Base-by-base conservation (phyloP, 306 rosid species). In the Cicer chorassanicum region DNA sequence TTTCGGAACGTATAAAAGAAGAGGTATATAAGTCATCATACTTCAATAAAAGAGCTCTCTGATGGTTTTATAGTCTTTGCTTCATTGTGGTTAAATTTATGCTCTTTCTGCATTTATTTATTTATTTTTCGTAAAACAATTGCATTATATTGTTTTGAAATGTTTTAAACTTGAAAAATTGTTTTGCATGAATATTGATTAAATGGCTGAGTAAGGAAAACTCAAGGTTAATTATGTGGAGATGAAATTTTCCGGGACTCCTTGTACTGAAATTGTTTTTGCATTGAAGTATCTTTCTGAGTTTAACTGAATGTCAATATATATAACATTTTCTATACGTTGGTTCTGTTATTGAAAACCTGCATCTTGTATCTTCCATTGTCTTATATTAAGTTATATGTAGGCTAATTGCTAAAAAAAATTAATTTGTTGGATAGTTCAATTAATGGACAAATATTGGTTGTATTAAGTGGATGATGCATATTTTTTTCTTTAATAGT, bases 1-100 rank as follows among this genome's bases (percentile, higher is more conserved):
- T 92, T 57, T 83, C 93, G 65, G 97, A 94, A 70, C 95, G 93
- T 42, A 68, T 94, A 79, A 83, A 90, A 76, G 97, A 91, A 78
- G 98, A 94, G 97, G 98, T 94, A 68, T 19, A 82, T n/a, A 42
- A 41, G 55, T 48, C 68, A 65, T 60, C 66, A 34, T 60, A 60
- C 66, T 60, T 13, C 38, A 24, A 7, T 49, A 29, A 21, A 24
- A 45, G 53, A 51, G 12, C 19, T 10, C 18, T 76, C 45, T 36
- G 53, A 63, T 18, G 45, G 21, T 43, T 68, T 62, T 43, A 16
- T 55, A 24, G 43, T 73, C 19, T 53, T 42, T 54, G 60, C 73
- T 71, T 64, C 51, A 46, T 42, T 8, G 16, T 10, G 44, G 49
- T 72, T 73, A 72, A 67, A 43, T 66, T 9, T 42, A 34, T 50